These are phyloP conservation scores for Haematococcus lacustris DNA, from an alignment of 139 green algal species.

Conservation along the genomic window DNA sequence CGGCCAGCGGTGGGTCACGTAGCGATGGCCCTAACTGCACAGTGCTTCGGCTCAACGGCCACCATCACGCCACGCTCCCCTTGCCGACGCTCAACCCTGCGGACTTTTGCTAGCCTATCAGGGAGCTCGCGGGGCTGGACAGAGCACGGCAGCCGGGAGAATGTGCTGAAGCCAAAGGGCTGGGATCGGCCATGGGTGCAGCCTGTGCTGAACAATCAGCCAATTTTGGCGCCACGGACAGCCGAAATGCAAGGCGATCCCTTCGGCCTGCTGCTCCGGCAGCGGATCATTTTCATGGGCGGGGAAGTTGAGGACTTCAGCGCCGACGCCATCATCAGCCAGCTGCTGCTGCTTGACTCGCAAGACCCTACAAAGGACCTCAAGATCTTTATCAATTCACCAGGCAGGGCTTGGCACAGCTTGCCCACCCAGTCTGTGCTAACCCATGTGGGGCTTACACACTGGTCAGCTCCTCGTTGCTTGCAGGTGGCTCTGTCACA, in stretches of 20 bases:
- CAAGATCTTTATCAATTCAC: slow-evolving; percentile 99
- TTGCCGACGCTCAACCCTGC: too few species aligned
- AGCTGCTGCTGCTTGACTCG: slow-evolving; percentile 94
- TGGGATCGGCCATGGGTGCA: slow-evolving; percentile 43
- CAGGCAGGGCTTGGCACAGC: slow-evolving; percentile 33
- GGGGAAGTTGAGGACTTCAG: slow-evolving; percentile 93
- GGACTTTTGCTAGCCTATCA: too few species aligned
- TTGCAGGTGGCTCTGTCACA: slow-evolving; percentile 85
- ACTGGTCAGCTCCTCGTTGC: too few species aligned
- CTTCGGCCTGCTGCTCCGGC: slow-evolving; percentile 86
- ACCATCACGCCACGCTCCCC: too few species aligned
- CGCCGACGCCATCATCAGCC: slow-evolving; percentile 91
- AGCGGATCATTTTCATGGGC: slow-evolving; percentile 95
- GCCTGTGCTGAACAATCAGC: slow-evolving; percentile 46
- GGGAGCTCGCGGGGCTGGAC: too few species aligned
- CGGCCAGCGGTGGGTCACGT: too few species aligned
- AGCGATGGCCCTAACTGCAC: too few species aligned
- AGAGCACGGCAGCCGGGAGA: too few species aligned
- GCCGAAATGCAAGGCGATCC: slow-evolving; percentile 84
- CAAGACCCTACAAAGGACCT: slow-evolving; percentile 95
- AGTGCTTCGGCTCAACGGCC: too few species aligned
- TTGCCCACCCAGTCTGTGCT: background rate
- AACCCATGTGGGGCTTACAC: too few species aligned
- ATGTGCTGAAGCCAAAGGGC: slow-evolving; percentile 30
- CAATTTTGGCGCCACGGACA: slow-evolving; percentile 53